Conservation (phyloP, 805 yeast species). For the Pichia cephalocereana region DNA sequence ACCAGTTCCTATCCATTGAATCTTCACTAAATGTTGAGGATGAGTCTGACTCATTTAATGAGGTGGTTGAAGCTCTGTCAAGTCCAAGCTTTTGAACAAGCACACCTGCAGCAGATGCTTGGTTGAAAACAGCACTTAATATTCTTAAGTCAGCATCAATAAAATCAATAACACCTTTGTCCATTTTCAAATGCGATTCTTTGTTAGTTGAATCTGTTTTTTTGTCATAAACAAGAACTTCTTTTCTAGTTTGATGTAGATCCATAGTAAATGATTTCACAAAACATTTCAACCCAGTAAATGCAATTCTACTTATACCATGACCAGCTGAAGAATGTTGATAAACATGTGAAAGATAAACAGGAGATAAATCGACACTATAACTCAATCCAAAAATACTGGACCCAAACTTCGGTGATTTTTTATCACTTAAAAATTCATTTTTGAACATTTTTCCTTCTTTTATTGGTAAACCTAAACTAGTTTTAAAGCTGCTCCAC, state of each 20-base stretch:
- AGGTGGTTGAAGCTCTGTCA: constrained; percentile 9
- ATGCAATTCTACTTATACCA: constrained; percentile 37
- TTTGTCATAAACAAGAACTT: constrained; percentile 23
- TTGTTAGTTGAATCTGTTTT: constrained; percentile 34
- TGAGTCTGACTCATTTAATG: constrained; percentile 12
- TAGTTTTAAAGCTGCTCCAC: constrained; percentile 83
- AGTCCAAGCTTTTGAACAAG: constrained; percentile 28
- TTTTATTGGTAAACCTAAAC: constrained; percentile 69
- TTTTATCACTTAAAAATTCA: constrained; percentile 23
- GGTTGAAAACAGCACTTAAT: constrained; percentile 54
- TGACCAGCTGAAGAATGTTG: constrained; percentile 34
- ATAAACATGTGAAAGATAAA: constrained; percentile 68
- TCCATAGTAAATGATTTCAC: constrained; percentile 51
- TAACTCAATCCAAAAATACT: constrained; percentile 67
- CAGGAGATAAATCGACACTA: constrained; percentile 60
- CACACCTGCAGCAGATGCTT: constrained; percentile 37
- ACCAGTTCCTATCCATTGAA: constrained; percentile 38
- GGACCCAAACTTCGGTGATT: constrained; percentile 25
- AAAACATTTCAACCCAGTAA: constrained; percentile 65
- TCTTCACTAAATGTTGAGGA: constrained; percentile 12
- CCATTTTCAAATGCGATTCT: constrained; percentile 49
- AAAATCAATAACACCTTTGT: constrained; percentile 63
- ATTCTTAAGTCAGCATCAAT: constrained; percentile 61
- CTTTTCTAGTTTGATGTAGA: constrained; percentile 52
- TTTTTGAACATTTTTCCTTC: constrained; percentile 60